Conservation (phyloP, 257 asterid species). For the Solanum virginianum region DNA sequence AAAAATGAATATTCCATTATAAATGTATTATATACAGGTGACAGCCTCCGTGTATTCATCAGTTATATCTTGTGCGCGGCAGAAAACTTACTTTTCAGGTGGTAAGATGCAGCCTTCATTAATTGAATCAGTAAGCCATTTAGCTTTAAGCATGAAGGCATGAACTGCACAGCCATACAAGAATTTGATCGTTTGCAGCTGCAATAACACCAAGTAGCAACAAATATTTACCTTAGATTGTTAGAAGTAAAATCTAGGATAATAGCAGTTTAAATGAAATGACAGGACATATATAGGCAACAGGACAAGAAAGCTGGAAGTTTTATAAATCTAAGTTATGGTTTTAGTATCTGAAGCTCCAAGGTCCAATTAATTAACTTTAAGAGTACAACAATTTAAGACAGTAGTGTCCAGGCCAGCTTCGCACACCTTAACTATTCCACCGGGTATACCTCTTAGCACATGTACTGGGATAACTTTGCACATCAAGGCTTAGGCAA, state of each 20-base stretch:
- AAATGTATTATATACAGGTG: not conserved
- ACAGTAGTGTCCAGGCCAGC: not conserved
- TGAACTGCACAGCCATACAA: conserved; percentile 75
- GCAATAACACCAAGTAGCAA: conserved; percentile 16
- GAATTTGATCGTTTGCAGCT: conserved; percentile 72
- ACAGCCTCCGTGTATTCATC: not conserved
- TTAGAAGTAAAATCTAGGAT: not conserved
- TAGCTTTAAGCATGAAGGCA: conserved; percentile 46
- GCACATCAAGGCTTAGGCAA: not conserved
- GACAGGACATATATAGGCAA: not conserved
- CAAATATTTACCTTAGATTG: not conserved
- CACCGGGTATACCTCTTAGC: not conserved
- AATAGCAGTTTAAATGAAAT: not conserved
- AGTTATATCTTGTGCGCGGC: not conserved
- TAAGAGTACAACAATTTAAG: not conserved
- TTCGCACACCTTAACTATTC: not conserved
- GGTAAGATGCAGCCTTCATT: conserved; percentile 51
- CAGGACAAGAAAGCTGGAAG: not conserved
- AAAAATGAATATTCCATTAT: not conserved
- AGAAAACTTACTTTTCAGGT: conserved; percentile 37
- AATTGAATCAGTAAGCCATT: conserved; percentile 75
- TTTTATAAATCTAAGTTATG: not conserved
- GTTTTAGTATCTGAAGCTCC: not conserved
- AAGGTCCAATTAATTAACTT: not conserved
- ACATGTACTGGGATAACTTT: not conserved